Evolutionary conservation across 2,329 filamentous ascomycete genomes (phyloP).

Genomic region (Exophiala sp.): DNA sequence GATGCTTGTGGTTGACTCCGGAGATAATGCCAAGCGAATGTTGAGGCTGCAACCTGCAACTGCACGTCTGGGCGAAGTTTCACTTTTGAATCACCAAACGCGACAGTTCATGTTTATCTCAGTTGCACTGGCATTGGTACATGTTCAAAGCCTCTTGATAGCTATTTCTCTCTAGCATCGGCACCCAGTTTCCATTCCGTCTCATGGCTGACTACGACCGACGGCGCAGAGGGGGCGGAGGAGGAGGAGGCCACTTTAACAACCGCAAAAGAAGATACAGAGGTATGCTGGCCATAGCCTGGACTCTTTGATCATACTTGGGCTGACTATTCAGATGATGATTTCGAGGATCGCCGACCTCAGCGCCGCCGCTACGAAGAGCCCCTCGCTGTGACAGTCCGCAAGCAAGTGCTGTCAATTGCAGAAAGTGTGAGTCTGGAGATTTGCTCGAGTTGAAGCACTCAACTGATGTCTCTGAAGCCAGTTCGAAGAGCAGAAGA

Average conservation of each 20-base stretch:
- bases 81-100: not conserved
- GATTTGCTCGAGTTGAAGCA: not conserved
- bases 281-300: too few species aligned
- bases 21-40: not conserved
- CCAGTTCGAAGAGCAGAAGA: constrained; percentile 66
- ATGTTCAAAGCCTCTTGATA: too few species aligned
- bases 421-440: constrained; percentile 59
- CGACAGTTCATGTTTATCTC: not conserved
- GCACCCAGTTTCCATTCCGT: not conserved
- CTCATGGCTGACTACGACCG: constrained; percentile 52
- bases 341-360: constrained; percentile 67
- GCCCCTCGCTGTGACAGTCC: constrained; percentile 63
- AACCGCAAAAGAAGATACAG: constrained; percentile 72
- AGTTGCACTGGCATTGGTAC: not conserved
- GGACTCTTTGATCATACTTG: too few species aligned
- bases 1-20: too few species aligned
- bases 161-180: not conserved
- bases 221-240: constrained; percentile 36
- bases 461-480: constrained; percentile 10
- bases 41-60: not conserved
- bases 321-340: constrained; percentile 54
- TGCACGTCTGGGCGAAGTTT: not conserved
- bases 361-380: constrained; percentile 70
- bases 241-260: constrained; percentile 44
- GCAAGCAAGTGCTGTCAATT: constrained; percentile 71